Percentiles rank a stretch among this genome's conserved stretches.
Conservation (phyloP, 257 asterid species). For the Scutellaria baicalensis region DNA sequence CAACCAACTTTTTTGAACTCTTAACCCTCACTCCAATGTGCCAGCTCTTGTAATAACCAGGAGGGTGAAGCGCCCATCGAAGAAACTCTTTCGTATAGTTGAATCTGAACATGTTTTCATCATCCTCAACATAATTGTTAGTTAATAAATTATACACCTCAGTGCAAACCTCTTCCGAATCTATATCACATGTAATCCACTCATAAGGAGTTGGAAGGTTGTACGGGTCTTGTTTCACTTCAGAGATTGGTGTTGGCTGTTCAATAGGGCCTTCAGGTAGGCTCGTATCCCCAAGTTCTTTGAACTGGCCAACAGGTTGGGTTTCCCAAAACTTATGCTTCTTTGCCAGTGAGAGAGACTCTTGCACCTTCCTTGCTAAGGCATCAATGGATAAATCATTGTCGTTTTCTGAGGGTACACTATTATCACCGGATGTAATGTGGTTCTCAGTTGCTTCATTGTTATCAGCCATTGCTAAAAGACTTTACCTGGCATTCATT, state of each 20-base stretch:
- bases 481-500: slow-evolving; percentile 15
- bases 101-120: slow-evolving; percentile 73
- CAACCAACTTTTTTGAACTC: slow-evolving; percentile 70
- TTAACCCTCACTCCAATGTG: slow-evolving; percentile 81
- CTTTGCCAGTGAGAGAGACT: slow-evolving; percentile 58
- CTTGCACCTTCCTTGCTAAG: slow-evolving; percentile 53
- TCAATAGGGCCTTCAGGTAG: slow-evolving; percentile 80
- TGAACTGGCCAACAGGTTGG: slow-evolving; percentile 84
- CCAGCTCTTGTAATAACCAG: slow-evolving; percentile 61
- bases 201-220: slow-evolving; percentile 73
- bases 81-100: slow-evolving; percentile 79
- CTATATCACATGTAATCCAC: slow-evolving; percentile 77
- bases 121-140: slow-evolving; percentile 29
- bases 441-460: slow-evolving; percentile 14
- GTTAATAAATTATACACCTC: slow-evolving; percentile 54
- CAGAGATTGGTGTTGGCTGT: slow-evolving; percentile 58
- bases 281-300: slow-evolving; percentile 55
- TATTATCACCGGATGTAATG: not conserved
- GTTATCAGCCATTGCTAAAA: slow-evolving; percentile 36
- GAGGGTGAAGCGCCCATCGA: slow-evolving; percentile 76
- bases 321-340: slow-evolving; percentile 87
- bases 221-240: slow-evolving; percentile 76
- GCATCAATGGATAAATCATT: slow-evolving; percentile 40
- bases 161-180: slow-evolving; percentile 58
- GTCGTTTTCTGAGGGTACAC: slow-evolving; percentile 27